phyloP scores from a whole-genome alignment of 352 stramenopile species.

The Phytophthora sp. region DNA sequence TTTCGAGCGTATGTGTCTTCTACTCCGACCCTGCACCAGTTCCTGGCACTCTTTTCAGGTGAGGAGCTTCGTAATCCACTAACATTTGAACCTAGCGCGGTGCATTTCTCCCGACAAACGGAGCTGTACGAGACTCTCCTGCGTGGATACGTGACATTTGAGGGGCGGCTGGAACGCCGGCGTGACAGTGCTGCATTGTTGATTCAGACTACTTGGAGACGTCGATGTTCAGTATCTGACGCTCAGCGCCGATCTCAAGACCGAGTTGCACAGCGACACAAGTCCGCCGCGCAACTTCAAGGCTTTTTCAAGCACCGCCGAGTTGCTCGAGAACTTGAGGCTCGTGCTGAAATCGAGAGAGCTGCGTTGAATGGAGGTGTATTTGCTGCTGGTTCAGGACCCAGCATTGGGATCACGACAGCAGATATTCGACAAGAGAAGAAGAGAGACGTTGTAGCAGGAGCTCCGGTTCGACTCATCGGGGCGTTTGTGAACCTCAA shows the following conservation, averaged over 20 bases:
- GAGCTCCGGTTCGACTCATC: slow-evolving; percentile 46
- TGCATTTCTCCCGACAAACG: slow-evolving; percentile 36
- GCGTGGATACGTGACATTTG: slow-evolving; percentile 53
- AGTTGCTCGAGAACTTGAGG: slow-evolving; percentile 54
- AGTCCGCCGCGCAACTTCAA: slow-evolving; percentile 56
- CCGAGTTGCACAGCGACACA: slow-evolving; percentile 40
- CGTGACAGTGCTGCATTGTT: slow-evolving; percentile 46
- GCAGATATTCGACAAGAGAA: slow-evolving; percentile 10
- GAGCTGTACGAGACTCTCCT: slow-evolving; percentile 54
- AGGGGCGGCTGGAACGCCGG: slow-evolving; percentile 44
- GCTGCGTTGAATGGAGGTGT: slow-evolving; percentile 64
- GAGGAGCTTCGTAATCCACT: slow-evolving; percentile 73
- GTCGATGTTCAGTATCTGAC: slow-evolving; percentile 46
- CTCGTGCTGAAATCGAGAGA: slow-evolving; percentile 56
- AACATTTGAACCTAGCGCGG: slow-evolving; percentile 38
- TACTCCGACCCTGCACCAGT: slow-evolving; percentile 44
- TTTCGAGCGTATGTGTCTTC: slow-evolving; percentile 40
- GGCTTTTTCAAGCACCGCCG: slow-evolving; percentile 55
- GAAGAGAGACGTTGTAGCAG: not conserved
- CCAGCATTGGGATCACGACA: slow-evolving; percentile 31
- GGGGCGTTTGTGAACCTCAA: slow-evolving; percentile 52
- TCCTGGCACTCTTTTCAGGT: slow-evolving; percentile 60
- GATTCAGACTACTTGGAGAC: slow-evolving; percentile 75
- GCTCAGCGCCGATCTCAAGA: slow-evolving; percentile 30
- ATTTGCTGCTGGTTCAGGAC: slow-evolving; percentile 51